phyloP scores from a whole-genome alignment of 768 basidiomycete genomes.

The Boletus vinaceobasis region DNA sequence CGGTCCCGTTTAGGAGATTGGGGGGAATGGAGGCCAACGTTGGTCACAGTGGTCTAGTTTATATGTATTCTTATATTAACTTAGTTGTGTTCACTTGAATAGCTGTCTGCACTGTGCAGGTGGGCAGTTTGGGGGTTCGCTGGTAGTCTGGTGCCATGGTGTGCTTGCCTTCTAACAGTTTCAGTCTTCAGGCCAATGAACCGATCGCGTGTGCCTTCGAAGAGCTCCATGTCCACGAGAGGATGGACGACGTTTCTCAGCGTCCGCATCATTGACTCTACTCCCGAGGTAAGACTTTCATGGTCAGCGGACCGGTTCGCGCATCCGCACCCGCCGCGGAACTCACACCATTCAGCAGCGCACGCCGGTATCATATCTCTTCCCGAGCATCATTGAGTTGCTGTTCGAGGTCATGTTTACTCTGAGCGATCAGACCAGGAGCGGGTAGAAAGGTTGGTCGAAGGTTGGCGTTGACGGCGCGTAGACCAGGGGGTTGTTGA shows the following conservation, averaged over 20 bases:
- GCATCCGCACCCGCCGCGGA: no score
- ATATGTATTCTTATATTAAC: conserved; percentile 1
- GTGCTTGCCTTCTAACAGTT: not conserved
- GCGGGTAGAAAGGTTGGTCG: not conserved
- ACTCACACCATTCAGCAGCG: not conserved
- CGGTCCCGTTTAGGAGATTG: no score
- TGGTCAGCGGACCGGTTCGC: not conserved
- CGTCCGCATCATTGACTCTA: not conserved
- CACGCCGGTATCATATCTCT: not conserved
- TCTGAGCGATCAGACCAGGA: not conserved
- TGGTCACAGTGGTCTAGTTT: not conserved
- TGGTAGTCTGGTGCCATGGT: not conserved
- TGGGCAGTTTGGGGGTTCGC: not conserved
- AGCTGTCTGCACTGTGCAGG: not conserved
- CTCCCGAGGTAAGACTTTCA: not conserved
- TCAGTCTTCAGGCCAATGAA: no score
- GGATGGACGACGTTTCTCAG: not conserved
- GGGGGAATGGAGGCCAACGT: no score
- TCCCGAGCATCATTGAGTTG: not conserved
- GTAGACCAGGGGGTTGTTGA: not conserved
- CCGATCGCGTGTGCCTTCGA: not conserved
- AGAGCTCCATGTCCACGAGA: not conserved
- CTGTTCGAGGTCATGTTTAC: not conserved
- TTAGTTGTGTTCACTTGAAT: not conserved
- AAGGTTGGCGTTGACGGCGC: not conserved